Conservation (phyloP, 2,329 filamentous ascomycete genomes). For the Phialocephala sp. region DNA sequence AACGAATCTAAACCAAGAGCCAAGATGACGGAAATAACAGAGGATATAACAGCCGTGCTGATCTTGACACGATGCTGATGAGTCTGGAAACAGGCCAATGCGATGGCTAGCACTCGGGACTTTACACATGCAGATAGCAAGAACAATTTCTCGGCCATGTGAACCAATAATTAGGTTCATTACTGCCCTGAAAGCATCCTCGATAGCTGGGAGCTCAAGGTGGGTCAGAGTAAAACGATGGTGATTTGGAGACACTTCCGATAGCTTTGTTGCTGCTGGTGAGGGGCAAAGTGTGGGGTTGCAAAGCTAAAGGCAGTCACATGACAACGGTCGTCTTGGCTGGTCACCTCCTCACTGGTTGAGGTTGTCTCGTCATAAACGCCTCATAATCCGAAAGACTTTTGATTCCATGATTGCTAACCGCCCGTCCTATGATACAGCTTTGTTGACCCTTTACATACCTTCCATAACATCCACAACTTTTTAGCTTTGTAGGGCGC, state of each 20-base stretch:
- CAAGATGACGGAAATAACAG: neutral
- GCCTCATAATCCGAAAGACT: neutral
- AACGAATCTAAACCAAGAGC: neutral
- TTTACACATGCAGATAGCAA: neutral
- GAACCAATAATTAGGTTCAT: neutral
- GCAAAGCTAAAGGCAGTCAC: constrained; percentile 1
- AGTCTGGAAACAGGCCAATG: neutral
- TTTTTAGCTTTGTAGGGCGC: neutral
- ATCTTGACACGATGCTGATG: neutral
- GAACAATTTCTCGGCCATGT: neutral
- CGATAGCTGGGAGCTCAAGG: neutral
- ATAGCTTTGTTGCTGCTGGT: constrained; percentile 3
- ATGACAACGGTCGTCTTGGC: neutral
- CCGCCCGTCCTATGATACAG: constrained; percentile 19
- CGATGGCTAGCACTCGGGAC: neutral
- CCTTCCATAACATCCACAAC: neutral
- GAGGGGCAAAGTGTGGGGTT: constrained; percentile 1
- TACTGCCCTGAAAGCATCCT: neutral
- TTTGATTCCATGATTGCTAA: constrained; percentile 5
- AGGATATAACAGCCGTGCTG: constrained; percentile 4
- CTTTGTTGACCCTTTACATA: constrained; percentile 11
- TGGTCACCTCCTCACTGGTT: neutral
- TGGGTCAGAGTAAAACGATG: too few species aligned
- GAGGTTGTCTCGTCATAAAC: neutral
- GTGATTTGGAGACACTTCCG: constrained; percentile 1